Percentiles rank a stretch among this genome's conserved stretches.
Evolutionary conservation across 768 basidiomycete genomes (phyloP).

Genomic region (Leccinellum luteum): DNA sequence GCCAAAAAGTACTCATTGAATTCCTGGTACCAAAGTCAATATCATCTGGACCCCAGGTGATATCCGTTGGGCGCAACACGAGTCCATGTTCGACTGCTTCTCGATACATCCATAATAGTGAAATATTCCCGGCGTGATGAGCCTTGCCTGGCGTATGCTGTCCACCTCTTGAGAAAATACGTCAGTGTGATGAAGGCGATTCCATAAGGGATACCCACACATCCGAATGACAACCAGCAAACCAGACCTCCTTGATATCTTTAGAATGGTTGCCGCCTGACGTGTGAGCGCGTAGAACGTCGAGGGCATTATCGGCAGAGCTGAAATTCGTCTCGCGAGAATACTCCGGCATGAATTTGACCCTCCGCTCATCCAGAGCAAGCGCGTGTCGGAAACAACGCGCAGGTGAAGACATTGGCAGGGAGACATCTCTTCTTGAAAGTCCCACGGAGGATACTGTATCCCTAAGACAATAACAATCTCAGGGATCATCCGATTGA

Average conservation of each 20-base stretch:
- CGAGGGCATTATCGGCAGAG: conserved; percentile 1
- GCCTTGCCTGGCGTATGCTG: conserved; percentile 5
- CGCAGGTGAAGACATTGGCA: conserved; percentile 56
- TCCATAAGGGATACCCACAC: conserved; percentile 12
- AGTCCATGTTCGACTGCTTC: neutral
- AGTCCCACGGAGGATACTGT: conserved; percentile 62
- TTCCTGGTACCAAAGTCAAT: conserved; percentile 12
- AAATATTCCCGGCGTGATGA: neutral
- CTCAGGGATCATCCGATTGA: neutral
- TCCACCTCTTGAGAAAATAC: conserved; percentile 5
- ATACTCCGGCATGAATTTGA: neutral
- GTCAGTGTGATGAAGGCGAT: neutral
- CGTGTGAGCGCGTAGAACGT: neutral
- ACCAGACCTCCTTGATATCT: conserved; percentile 35
- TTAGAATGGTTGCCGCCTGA: neutral
- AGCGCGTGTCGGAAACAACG: neutral
- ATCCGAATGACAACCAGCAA: conserved; percentile 16
- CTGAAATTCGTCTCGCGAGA: conserved; percentile 19
- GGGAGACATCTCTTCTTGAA: conserved; percentile 38
- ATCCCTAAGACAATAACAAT: conserved; percentile 38
- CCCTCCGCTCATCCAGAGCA: neutral
- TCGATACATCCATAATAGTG: neutral
- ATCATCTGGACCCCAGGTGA: conserved; percentile 16
- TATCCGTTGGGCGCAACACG: conserved; percentile 13
- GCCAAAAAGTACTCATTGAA: conserved; percentile 11